phyloP scores from a whole-genome alignment of 495 filamentous ascomycete genomes.

The Friedmanniomyces simplex region DNA sequence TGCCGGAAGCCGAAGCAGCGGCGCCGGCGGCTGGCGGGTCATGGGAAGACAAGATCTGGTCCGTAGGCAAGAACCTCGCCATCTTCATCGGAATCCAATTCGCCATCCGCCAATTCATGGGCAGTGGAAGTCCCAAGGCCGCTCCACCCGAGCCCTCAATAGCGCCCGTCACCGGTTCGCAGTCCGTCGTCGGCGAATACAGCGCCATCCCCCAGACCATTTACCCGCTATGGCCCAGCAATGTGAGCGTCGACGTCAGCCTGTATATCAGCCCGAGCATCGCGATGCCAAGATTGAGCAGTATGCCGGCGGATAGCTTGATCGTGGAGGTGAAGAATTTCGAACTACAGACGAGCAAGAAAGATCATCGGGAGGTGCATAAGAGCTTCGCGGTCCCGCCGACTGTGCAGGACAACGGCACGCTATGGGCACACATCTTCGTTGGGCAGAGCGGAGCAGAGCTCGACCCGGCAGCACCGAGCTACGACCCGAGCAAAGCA shows the following conservation, averaged over 20 bases:
- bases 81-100: conserved; percentile 63
- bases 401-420: conserved; percentile 81
- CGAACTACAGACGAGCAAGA: conserved; percentile 60
- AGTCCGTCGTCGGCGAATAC: conserved; percentile 52
- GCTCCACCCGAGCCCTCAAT: conserved; percentile 34
- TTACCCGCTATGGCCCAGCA: conserved; percentile 76
- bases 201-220: conserved; percentile 64
- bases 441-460: conserved; percentile 61
- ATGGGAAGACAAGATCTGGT: conserved; percentile 28
- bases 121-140: conserved; percentile 37
- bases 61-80: conserved; percentile 50
- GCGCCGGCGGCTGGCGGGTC: conserved; percentile 17
- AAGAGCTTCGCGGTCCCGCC: conserved; percentile 69
- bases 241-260: conserved; percentile 69
- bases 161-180: conserved; percentile 34
- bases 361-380: conserved; percentile 65
- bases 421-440: conserved; percentile 89
- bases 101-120: conserved; percentile 46
- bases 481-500: conserved; percentile 63
- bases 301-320: conserved; percentile 43
- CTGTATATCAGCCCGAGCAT: conserved; percentile 74
- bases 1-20: conserved; percentile 10
- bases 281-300: conserved; percentile 53
- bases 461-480: conserved; percentile 60
- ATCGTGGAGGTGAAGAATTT: conserved; percentile 75